phyloP scores from a whole-genome alignment of 305 asterid genomes.

The Andrographis paniculata region DNA sequence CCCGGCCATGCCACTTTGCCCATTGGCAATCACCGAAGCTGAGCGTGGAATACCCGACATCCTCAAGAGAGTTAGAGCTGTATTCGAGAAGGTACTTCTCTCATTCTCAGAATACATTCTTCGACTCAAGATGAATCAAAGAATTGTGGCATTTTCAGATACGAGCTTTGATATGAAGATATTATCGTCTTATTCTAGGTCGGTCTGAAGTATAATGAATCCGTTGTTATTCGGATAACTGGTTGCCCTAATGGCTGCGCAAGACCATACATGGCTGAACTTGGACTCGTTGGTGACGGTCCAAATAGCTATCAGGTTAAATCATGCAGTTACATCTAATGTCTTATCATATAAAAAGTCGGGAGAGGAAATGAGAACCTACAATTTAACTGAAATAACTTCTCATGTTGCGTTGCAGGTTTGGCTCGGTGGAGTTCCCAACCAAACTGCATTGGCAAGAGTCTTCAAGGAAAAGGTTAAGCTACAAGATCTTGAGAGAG shows the following conservation, averaged over 20 bases:
- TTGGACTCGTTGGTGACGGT: constrained; percentile 93
- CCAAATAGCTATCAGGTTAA: constrained; percentile 90
- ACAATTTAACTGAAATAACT: not conserved
- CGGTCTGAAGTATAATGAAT: constrained; percentile 79
- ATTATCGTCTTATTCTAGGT: constrained; percentile 40
- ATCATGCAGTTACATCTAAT: constrained; percentile 1
- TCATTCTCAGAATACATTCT: constrained; percentile 4
- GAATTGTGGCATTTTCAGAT: constrained; percentile 4
- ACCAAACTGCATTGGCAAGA: constrained; percentile 66
- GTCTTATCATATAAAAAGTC: not conserved
- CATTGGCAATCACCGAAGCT: constrained; percentile 93
- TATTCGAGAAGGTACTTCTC: constrained; percentile 61
- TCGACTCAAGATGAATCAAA: not conserved
- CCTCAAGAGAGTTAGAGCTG: constrained; percentile 81
- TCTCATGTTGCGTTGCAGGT: constrained; percentile 30
- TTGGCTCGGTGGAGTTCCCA: constrained; percentile 92
- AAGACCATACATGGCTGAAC: constrained; percentile 99
- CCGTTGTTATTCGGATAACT: constrained; percentile 78
- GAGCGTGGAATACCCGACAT: constrained; percentile 92
- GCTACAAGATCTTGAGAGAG: constrained; percentile 82
- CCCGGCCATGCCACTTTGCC: constrained; percentile 94
- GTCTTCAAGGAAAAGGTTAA: constrained; percentile 77
- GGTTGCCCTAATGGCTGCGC: constrained; percentile 99
- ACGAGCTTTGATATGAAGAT: not conserved
- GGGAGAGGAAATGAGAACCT: constrained; percentile 3